These are phyloP conservation scores for Candida khao-thaluensis DNA, from an alignment of 805 yeast species.

Conservation along the genomic window DNA sequence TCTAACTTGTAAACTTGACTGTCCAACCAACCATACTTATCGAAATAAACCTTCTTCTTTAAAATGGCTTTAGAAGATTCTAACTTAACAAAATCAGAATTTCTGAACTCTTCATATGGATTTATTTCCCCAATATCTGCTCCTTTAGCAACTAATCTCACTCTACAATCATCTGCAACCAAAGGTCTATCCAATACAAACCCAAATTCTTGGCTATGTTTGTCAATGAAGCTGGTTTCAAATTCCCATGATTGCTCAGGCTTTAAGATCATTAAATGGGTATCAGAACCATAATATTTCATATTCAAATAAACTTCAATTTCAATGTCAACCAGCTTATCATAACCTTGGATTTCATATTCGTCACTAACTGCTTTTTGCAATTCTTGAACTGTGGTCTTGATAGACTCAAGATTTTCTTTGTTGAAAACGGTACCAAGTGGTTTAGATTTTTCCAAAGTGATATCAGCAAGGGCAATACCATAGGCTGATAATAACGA, in stretches of 20 bases:
- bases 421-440: slow-evolving; percentile 24
- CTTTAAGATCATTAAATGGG: slow-evolving; percentile 22
- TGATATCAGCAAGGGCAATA: slow-evolving; percentile 1
- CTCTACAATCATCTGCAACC: slow-evolving; percentile 14
- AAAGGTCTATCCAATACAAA: slow-evolving; percentile 13
- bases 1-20: slow-evolving; percentile 52
- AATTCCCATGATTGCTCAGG: slow-evolving; percentile 6
- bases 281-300: slow-evolving; percentile 24
- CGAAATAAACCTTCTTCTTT: slow-evolving; percentile 6
- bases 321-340: slow-evolving; percentile 6
- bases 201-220: slow-evolving; percentile 15
- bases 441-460: slow-evolving; percentile 1
- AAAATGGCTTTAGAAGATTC: slow-evolving; percentile 3
- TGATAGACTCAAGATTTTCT: slow-evolving; percentile 38
- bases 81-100: slow-evolving; percentile 6
- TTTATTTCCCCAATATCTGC: slow-evolving; percentile 19
- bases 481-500: slow-evolving; percentile 25
- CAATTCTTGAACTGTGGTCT: slow-evolving; percentile 35
- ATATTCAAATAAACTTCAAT: slow-evolving; percentile 17
- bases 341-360: slow-evolving; percentile 1
- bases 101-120: slow-evolving; percentile 19
- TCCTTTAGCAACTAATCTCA: slow-evolving; percentile 51
- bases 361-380: neutral
- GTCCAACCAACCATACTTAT: slow-evolving; percentile 17
- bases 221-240: slow-evolving; percentile 6